Evolutionary conservation across 768 basidiomycete species (phyloP).

Genomic region (Rhodosporidiobolus sp.): DNA sequence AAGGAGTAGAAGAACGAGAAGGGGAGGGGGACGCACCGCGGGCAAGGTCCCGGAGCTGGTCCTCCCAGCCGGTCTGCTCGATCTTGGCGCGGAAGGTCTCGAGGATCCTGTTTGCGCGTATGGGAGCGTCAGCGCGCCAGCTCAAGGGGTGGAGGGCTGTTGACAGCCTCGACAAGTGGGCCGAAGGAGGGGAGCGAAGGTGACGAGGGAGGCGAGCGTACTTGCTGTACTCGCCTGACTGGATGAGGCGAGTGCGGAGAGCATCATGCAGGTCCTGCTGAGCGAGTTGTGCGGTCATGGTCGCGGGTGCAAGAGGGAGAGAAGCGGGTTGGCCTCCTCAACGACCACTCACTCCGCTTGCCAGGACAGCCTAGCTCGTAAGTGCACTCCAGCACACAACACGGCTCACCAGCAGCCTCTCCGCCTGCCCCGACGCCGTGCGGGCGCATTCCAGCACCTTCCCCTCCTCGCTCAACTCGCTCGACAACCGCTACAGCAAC

Average conservation of each 20-base stretch:
- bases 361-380: too few species aligned
- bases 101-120: slow-evolving; percentile 11
- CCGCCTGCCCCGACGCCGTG: too few species aligned
- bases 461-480: too few species aligned
- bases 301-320: too few species aligned
- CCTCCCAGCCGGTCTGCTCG: slow-evolving; percentile 74
- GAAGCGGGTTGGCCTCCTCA: too few species aligned
- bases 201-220: neutral
- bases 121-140: too few species aligned
- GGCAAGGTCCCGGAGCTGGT: slow-evolving; percentile 72
- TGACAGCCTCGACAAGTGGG: neutral
- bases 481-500: too few species aligned
- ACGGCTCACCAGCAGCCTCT: too few species aligned
- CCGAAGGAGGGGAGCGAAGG: neutral
- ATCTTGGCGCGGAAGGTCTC: slow-evolving; percentile 90
- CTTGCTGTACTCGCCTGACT: slow-evolving; percentile 34
- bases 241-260: slow-evolving; percentile 19
- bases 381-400: too few species aligned
- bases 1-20: neutral
- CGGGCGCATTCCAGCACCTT: too few species aligned
- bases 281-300: neutral
- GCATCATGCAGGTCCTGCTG: slow-evolving; percentile 23
- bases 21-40: slow-evolving; percentile 14
- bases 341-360: too few species aligned
- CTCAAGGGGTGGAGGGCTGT: too few species aligned